A percentile compares a stretch with the other conserved stretches of the same genome.
Conservation (phyloP, 2,329 filamentous ascomycete species). For the Hypoxylon sp. region DNA sequence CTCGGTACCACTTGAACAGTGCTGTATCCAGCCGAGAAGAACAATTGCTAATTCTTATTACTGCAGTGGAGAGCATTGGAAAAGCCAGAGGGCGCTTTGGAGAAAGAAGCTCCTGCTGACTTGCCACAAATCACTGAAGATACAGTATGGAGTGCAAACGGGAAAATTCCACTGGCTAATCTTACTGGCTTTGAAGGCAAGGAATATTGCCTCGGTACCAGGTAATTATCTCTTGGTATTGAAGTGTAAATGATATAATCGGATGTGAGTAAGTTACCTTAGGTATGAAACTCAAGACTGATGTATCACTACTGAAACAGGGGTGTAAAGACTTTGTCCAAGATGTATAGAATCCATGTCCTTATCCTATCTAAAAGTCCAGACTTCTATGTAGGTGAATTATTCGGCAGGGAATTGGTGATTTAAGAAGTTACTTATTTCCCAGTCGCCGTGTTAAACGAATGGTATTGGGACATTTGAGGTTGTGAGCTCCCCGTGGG, state of each 20-base stretch:
- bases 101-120: constrained; percentile 22
- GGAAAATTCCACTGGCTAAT: constrained; percentile 15
- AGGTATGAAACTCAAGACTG: neutral
- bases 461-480: too few species aligned
- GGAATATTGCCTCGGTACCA: constrained; percentile 14
- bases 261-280: neutral
- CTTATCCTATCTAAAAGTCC: too few species aligned
- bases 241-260: neutral
- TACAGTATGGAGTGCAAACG: constrained; percentile 13
- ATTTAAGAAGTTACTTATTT: too few species aligned
- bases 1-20: neutral
- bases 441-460: too few species aligned
- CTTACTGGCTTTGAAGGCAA: constrained; percentile 15
- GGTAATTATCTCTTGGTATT: neutral
- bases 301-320: too few species aligned
- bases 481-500: too few species aligned
- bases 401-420: too few species aligned
- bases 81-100: constrained; percentile 11
- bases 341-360: too few species aligned
- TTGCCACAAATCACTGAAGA: constrained; percentile 19
- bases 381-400: too few species aligned
- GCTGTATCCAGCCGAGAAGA: neutral
- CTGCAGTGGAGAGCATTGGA: constrained; percentile 6
- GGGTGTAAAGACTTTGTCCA: too few species aligned
- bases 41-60: constrained; percentile 8